Conservation (phyloP, 140 eudicot genomes). For the Oenanthe javanica region DNA sequence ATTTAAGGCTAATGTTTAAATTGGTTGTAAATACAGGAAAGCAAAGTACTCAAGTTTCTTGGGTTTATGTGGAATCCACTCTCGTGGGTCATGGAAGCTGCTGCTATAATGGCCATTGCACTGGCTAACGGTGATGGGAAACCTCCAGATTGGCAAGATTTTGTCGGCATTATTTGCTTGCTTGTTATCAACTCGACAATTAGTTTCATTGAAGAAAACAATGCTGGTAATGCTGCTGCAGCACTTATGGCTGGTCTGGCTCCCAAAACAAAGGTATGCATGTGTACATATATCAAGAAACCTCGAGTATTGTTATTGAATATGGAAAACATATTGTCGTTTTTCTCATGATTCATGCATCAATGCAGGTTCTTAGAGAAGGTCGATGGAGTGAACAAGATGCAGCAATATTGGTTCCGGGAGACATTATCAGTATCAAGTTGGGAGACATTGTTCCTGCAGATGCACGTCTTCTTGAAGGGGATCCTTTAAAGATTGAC, state of each 20-base stretch:
- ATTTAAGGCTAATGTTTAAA: neutral
- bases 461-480: conserved; percentile 94
- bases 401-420: conserved; percentile 80
- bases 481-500: conserved; percentile 84
- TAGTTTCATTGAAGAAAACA: conserved; percentile 94
- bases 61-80: conserved; percentile 98
- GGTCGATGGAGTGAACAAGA: conserved; percentile 94
- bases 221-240: conserved; percentile 98
- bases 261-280: conserved; percentile 73
- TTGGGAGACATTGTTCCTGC: conserved; percentile 90
- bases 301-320: too few relatives aligned
- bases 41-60: conserved; percentile 86
- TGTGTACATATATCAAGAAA: neutral
- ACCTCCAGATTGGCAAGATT: conserved; percentile 98
- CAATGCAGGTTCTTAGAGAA: conserved; percentile 60
- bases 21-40: conserved; percentile 42
- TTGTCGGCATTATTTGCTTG: conserved; percentile 73
- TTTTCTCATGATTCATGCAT: conserved; percentile 4
- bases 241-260: conserved; percentile 99
- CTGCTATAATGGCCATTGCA: conserved; percentile 89
- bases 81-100: conserved; percentile 99
- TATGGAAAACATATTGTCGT: neutral
- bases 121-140: conserved; percentile 83
- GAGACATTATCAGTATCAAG: conserved; percentile 83
- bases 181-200: conserved; percentile 92